A percentile compares a stretch with the other conserved stretches of the same genome.
Conservation (phyloP, 228 moss, liverwort and hornwort genomes). For the Sphagnum fallax region DNA sequence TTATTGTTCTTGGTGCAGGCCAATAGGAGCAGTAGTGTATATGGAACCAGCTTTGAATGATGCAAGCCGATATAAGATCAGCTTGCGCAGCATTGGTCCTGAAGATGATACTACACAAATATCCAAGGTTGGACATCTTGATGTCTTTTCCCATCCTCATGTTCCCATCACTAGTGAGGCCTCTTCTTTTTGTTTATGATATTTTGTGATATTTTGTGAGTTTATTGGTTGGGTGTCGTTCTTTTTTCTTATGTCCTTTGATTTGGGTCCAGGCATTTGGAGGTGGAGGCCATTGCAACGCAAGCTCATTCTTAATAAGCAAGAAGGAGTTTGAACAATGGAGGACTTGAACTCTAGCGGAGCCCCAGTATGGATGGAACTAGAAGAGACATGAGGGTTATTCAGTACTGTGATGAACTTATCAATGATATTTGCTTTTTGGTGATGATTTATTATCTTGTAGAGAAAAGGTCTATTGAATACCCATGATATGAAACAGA, state of each 20-base stretch:
- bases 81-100: constrained; percentile 70
- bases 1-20: constrained; percentile 18
- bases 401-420: no score
- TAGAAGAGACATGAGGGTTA: no score
- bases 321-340: constrained; percentile 48
- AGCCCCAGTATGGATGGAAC: no score
- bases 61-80: constrained; percentile 52
- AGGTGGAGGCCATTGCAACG: constrained; percentile 74
- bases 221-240: neutral
- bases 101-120: constrained; percentile 66
- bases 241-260: neutral
- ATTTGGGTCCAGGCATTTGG: constrained; percentile 40
- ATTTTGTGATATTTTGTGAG: neutral
- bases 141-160: neutral
- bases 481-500: no score
- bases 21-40: constrained; percentile 83
- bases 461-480: no score
- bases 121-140: constrained; percentile 37
- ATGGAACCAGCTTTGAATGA: constrained; percentile 54
- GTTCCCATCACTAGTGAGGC: neutral
- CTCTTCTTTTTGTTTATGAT: neutral
- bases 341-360: constrained; percentile 13
- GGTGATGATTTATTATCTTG: no score
- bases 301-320: constrained; percentile 61
- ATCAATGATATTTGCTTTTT: no score